Evolutionary conservation across 805 yeast species (phyloP).

Genomic region (Hyphopichia homilentoma): DNA sequence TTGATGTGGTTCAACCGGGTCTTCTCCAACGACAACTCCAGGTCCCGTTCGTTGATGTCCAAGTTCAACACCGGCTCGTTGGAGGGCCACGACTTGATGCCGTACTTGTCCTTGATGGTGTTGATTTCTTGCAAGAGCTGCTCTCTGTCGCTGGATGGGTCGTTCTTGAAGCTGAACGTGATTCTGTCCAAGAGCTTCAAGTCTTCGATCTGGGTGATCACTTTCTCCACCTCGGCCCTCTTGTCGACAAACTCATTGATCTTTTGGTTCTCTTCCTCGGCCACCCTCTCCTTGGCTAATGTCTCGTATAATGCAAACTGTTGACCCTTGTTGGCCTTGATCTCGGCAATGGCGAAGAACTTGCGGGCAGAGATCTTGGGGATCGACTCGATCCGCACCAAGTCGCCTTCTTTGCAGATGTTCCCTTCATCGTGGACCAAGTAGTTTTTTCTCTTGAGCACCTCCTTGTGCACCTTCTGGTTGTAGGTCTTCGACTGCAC

Average conservation of each 20-base stretch:
- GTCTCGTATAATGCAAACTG: slow-evolving; percentile 78
- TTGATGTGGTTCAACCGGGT: slow-evolving; percentile 25
- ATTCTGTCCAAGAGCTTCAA: slow-evolving; percentile 32
- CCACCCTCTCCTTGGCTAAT: slow-evolving; percentile 66
- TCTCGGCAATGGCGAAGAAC: slow-evolving; percentile 88
- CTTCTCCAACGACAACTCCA: slow-evolving; percentile 25
- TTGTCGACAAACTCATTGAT: slow-evolving; percentile 52
- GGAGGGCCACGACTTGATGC: slow-evolving; percentile 39
- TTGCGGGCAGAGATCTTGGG: slow-evolving; percentile 82
- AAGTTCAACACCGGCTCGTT: slow-evolving; percentile 36
- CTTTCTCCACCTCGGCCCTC: slow-evolving; percentile 22
- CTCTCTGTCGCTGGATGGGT: slow-evolving; percentile 18
- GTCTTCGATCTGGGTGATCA: slow-evolving; percentile 34
- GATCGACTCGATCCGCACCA: slow-evolving; percentile 87
- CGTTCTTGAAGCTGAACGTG: slow-evolving; percentile 20
- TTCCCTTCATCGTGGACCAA: slow-evolving; percentile 93
- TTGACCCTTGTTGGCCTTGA: slow-evolving; percentile 84
- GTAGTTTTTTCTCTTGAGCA: slow-evolving; percentile 74
- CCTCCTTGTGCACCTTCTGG: slow-evolving; percentile 66
- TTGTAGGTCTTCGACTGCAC: slow-evolving; percentile 76
- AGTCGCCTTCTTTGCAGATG: slow-evolving; percentile 90
- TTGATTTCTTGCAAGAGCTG: slow-evolving; percentile 27
- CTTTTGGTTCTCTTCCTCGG: slow-evolving; percentile 59
- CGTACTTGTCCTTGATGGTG: slow-evolving; percentile 34
- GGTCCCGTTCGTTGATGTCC: slow-evolving; percentile 22